A percentile compares a stretch with the other conserved stretches of the same genome.
Evolutionary conservation across 768 basidiomycete genomes (phyloP).

Genomic region (Neoboletus brunneissimus): DNA sequence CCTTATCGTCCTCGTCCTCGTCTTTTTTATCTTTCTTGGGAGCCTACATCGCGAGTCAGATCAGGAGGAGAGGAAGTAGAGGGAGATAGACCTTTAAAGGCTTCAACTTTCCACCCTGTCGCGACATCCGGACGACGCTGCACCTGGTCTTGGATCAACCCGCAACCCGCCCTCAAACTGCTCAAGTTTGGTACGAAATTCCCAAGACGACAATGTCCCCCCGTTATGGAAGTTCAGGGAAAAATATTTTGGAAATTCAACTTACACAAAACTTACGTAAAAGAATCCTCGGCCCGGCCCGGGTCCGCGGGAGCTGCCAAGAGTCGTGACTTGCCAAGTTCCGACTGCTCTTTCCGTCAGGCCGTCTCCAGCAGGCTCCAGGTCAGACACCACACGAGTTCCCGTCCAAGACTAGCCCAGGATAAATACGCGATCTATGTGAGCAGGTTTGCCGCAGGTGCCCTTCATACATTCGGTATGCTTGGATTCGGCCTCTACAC

Average conservation of each 20-base stretch:
- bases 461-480: too few species aligned
- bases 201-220: not conserved
- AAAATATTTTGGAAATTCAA: not conserved
- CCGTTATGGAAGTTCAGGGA: not conserved
- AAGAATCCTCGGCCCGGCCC: not conserved
- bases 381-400: constrained; percentile 1
- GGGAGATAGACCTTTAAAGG: constrained; percentile 65
- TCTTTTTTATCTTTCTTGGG: constrained; percentile 79
- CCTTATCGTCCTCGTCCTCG: constrained; percentile 64
- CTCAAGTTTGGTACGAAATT: constrained; percentile 3
- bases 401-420: constrained; percentile 7
- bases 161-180: not conserved
- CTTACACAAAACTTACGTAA: not conserved
- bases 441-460: too few species aligned
- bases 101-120: constrained; percentile 85
- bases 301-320: too few species aligned
- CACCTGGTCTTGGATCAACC: not conserved
- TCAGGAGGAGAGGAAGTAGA: not conserved
- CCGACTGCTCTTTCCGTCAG: not conserved
- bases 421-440: too few species aligned
- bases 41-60: constrained; percentile 44
- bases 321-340: too few species aligned
- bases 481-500: too few species aligned
- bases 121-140: constrained; percentile 31
- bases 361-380: not conserved